Evolutionary conservation across 2,329 filamentous ascomycete genomes (phyloP).

Genomic region (Pleurostoma richardsiae): DNA sequence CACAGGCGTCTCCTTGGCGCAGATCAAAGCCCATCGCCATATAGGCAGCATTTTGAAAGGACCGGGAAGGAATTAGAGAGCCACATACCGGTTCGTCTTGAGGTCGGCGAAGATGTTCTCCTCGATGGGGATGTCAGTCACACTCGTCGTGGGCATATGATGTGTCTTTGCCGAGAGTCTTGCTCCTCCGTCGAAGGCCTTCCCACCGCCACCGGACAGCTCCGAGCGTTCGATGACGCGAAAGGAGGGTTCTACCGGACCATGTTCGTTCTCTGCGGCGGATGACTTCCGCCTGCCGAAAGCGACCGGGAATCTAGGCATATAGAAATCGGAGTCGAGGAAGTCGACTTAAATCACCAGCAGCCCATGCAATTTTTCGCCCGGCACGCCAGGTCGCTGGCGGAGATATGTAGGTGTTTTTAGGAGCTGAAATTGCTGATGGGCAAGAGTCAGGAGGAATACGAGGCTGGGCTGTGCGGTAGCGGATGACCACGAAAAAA

Average conservation of each 20-base stretch:
- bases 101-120: constrained; percentile 56
- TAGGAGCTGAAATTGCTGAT: neutral
- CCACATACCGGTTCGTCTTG: constrained; percentile 46
- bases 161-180: constrained; percentile 32
- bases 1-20: neutral
- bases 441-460: constrained; percentile 5
- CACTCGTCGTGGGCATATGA: constrained; percentile 29
- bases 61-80: constrained; percentile 9
- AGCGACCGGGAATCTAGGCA: constrained; percentile 58
- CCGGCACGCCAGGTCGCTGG: neutral
- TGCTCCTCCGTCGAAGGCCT: constrained; percentile 46
- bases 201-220: constrained; percentile 26
- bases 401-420: neutral
- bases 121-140: constrained; percentile 31
- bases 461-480: constrained; percentile 10
- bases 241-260: constrained; percentile 46
- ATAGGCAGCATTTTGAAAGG: constrained; percentile 10
- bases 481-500: constrained; percentile 6
- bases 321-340: constrained; percentile 25
- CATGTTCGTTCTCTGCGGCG: constrained; percentile 51
- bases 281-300: constrained; percentile 57
- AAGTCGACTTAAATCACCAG: constrained; percentile 8
- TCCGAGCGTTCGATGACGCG: constrained; percentile 53
- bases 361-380: constrained; percentile 6
- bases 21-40: constrained; percentile 29